phyloP scores from a whole-genome alignment of 2,329 filamentous ascomycete species.

The Apiospora arundinis region DNA sequence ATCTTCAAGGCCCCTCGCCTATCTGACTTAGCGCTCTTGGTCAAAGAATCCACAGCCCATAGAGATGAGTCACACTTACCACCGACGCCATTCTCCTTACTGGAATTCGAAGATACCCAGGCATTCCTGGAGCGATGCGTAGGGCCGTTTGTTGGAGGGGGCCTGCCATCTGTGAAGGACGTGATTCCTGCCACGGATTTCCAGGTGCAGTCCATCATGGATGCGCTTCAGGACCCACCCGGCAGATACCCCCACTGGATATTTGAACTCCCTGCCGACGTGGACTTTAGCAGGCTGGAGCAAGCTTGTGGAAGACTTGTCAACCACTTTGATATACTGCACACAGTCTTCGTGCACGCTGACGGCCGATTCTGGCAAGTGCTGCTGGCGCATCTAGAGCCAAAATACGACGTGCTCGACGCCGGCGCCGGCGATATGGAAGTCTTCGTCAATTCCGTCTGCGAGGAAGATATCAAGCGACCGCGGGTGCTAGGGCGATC shows the following conservation, averaged over 20 bases:
- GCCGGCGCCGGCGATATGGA: not conserved
- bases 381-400: not conserved
- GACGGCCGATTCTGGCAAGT: conserved; percentile 18
- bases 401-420: conserved; percentile 1
- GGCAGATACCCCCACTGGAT: conserved; percentile 22
- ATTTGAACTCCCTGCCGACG: conserved; percentile 20
- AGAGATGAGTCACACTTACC: not conserved
- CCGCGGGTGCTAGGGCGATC: conserved; percentile 16
- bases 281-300: conserved; percentile 7
- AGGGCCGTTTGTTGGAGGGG: not conserved
- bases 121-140: conserved; percentile 4
- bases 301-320: conserved; percentile 2
- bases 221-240: conserved; percentile 19
- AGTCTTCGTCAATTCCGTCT: not conserved
- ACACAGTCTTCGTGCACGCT: conserved; percentile 4
- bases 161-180: not conserved
- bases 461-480: conserved; percentile 7
- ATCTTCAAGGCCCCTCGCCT: conserved; percentile 25
- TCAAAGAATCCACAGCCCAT: not conserved
- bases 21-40: not conserved
- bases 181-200: conserved; percentile 22
- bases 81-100: conserved; percentile 6
- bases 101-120: not conserved
- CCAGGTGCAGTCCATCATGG: conserved; percentile 15
- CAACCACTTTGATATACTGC: conserved; percentile 18